These are phyloP conservation scores for Hyaloscypha finlandica DNA, from an alignment of 495 filamentous ascomycete genomes.

Conservation along the genomic window DNA sequence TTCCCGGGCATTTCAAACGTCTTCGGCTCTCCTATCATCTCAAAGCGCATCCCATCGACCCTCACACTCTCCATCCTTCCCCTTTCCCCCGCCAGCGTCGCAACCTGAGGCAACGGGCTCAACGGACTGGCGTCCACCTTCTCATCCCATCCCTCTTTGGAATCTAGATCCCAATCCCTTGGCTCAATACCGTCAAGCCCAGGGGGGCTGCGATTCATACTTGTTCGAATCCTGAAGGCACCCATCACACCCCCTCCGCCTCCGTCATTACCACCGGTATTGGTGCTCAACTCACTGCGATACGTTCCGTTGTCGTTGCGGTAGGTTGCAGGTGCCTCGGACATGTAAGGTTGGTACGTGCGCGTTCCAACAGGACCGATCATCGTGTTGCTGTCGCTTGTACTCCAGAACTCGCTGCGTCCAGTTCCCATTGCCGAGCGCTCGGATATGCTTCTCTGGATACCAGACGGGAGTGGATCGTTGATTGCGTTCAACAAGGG, in stretches of 20 bases:
- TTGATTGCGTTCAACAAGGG: neutral
- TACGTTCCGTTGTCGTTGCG: neutral
- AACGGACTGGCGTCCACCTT: neutral
- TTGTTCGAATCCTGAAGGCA: neutral
- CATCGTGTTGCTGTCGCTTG: conserved; percentile 1
- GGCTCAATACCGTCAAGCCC: neutral
- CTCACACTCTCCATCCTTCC: neutral
- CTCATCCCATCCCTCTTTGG: neutral
- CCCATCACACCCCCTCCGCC: neutral
- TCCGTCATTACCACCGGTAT: neutral
- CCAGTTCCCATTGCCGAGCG: neutral
- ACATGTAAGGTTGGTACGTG: neutral
- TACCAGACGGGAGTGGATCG: neutral
- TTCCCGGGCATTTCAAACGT: neutral
- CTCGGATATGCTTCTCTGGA: conserved; percentile 2
- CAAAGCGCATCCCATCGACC: neutral
- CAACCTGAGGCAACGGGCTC: neutral
- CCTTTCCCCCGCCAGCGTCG: neutral
- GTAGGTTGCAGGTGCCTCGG: neutral
- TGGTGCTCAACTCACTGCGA: neutral
- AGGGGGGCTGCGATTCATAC: neutral
- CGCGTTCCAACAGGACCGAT: neutral
- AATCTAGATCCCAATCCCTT: neutral
- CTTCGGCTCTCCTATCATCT: neutral
- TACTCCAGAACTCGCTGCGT: conserved; percentile 7